Percentiles rank a stretch among this genome's conserved stretches.
Evolutionary conservation across 2,329 filamentous ascomycete species (phyloP).

Genomic region (Eurotiales sp.): DNA sequence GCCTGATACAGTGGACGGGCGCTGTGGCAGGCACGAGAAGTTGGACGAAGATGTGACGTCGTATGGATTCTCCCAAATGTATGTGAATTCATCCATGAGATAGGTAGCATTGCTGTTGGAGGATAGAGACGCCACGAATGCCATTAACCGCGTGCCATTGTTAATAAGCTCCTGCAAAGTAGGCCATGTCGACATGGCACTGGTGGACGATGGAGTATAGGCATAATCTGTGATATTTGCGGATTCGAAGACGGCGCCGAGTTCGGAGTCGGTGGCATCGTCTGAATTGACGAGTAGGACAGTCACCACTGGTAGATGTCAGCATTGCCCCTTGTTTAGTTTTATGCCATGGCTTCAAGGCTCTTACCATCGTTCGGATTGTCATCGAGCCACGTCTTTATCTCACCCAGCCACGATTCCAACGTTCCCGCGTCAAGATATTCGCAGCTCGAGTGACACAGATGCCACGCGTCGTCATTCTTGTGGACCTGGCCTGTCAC

Average conservation of each 20-base stretch:
- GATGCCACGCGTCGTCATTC: slow-evolving; percentile 54
- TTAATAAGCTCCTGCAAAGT: slow-evolving; percentile 68
- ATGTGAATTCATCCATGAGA: slow-evolving; percentile 42
- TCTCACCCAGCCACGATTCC: slow-evolving; percentile 58
- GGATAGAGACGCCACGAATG: slow-evolving; percentile 59
- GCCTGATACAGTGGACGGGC: slow-evolving; percentile 55
- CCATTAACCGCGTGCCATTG: slow-evolving; percentile 61
- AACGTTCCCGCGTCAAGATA: slow-evolving; percentile 67
- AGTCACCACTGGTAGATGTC: slow-evolving; percentile 56
- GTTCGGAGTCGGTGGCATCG: slow-evolving; percentile 51
- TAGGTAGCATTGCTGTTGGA: slow-evolving; percentile 36
- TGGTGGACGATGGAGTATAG: slow-evolving; percentile 51
- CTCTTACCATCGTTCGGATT: slow-evolving; percentile 60
- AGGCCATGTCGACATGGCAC: slow-evolving; percentile 57
- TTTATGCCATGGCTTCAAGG: background rate
- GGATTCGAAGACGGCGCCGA: slow-evolving; percentile 53
- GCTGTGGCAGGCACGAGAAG: slow-evolving; percentile 70
- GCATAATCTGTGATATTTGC: slow-evolving; percentile 61
- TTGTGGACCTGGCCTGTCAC: slow-evolving; percentile 70
- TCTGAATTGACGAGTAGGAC: slow-evolving; percentile 70
- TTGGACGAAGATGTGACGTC: slow-evolving; percentile 59
- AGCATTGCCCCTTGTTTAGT: slow-evolving; percentile 7
- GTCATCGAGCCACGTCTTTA: slow-evolving; percentile 65
- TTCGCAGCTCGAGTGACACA: slow-evolving; percentile 67
- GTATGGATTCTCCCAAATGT: slow-evolving; percentile 68